Evolutionary conservation across 345 rosid genomes (phyloP).

Genomic region (Gossypium mustelinum): DNA sequence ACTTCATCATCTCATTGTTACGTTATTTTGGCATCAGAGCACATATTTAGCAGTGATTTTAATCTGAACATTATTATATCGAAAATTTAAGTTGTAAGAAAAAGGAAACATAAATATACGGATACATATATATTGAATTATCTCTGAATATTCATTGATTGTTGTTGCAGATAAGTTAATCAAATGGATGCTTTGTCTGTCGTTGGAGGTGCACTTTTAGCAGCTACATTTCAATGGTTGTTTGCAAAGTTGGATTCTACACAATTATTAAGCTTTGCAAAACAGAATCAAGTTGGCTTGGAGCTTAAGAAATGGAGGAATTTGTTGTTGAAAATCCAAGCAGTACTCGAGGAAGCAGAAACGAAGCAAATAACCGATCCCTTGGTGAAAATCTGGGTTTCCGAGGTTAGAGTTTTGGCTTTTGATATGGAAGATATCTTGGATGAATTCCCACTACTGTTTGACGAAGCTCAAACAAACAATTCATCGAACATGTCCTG

Average conservation of each 20-base stretch:
- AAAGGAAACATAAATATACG: too few relatives aligned
- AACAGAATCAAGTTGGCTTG: neutral
- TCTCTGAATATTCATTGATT: neutral
- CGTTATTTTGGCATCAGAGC: too few relatives aligned
- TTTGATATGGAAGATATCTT: constrained; percentile 17
- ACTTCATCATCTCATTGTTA: too few relatives aligned
- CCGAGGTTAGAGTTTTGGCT: constrained; percentile 18
- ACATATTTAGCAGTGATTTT: too few relatives aligned
- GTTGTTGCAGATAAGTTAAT: neutral
- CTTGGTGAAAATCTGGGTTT: constrained; percentile 19
- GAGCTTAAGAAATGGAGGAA: constrained; percentile 16
- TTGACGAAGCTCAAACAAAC: neutral
- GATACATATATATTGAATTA: neutral
- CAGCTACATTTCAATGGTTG: constrained; percentile 13
- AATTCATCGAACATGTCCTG: neutral
- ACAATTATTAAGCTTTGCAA: neutral
- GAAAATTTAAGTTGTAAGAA: too few relatives aligned
- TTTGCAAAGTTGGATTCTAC: neutral
- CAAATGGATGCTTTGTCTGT: constrained; percentile 5
- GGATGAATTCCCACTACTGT: constrained; percentile 4
- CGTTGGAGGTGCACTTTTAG: constrained; percentile 9
- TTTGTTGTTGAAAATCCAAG: neutral
- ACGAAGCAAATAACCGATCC: constrained; percentile 14
- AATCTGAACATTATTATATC: too few relatives aligned
- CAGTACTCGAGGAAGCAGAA: constrained; percentile 21